Percentiles rank a stretch among this genome's conserved stretches.
These are phyloP conservation scores for Cydonia oblonga DNA, from an alignment of 331 rosid genomes.

Conservation along the genomic window DNA sequence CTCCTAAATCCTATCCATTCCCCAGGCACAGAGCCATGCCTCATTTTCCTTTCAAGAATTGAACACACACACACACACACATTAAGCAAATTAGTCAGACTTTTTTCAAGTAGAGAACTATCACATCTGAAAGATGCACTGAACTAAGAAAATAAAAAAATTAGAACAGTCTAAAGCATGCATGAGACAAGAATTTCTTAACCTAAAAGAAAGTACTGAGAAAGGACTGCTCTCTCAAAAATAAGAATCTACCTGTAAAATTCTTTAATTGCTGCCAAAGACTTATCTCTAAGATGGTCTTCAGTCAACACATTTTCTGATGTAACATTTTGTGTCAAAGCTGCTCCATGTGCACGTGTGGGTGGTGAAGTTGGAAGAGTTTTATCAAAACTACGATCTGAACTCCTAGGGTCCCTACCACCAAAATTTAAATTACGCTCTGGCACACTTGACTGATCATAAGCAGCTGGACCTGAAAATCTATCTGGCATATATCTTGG, in stretches of 20 bases:
- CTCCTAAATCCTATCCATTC: background rate
- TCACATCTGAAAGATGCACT: background rate
- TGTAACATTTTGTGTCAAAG: constrained; percentile 26
- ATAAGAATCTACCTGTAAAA: constrained; percentile 53
- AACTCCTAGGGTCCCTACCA: constrained; percentile 43
- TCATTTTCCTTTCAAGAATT: too few relatives aligned
- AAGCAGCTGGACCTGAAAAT: constrained; percentile 37
- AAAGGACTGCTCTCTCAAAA: too few relatives aligned
- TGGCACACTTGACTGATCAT: constrained; percentile 42
- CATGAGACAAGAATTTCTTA: background rate
- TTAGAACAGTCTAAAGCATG: background rate
- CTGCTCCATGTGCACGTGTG: constrained; percentile 31
- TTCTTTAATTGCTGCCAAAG: constrained; percentile 66
- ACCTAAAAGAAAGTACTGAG: background rate
- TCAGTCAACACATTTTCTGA: constrained; percentile 21
- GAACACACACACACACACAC: too few relatives aligned
- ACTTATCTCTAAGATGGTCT: constrained; percentile 41
- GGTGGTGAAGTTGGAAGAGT: constrained; percentile 39
- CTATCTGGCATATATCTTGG: constrained; percentile 40
- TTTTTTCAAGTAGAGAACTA: background rate
- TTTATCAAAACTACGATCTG: constrained; percentile 39
- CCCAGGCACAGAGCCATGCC: background rate
- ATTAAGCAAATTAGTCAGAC: background rate
- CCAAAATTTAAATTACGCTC: constrained; percentile 41
- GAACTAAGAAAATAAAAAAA: background rate